Percentiles rank a stretch among this genome's conserved stretches.
phyloP scores from a whole-genome alignment of 2,329 filamentous ascomycete species.

The Exophiala bonariae region DNA sequence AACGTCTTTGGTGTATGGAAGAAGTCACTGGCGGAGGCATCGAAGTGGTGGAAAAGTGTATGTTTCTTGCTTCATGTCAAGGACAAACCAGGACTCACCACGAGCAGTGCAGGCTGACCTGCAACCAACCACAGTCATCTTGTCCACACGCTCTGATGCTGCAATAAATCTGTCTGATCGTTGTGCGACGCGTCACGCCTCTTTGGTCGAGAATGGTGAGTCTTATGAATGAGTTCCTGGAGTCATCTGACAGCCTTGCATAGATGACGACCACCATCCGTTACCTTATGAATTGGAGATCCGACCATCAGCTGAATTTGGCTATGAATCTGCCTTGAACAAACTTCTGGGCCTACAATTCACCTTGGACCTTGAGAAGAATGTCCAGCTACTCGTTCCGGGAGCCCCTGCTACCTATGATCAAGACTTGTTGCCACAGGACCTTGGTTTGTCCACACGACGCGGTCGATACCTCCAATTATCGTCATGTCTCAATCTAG shows the following conservation, averaged over 20 bases:
- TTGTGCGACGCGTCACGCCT: slow-evolving; percentile 40
- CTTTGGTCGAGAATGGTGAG: slow-evolving; percentile 34
- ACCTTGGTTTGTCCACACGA: slow-evolving; percentile 51
- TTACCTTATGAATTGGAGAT: slow-evolving; percentile 65
- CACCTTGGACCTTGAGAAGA: slow-evolving; percentile 36
- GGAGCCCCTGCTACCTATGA: slow-evolving; percentile 52
- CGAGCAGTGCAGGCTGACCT: slow-evolving; percentile 60
- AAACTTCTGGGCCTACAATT: slow-evolving; percentile 63
- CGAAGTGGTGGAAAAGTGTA: slow-evolving; percentile 64
- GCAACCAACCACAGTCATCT: slow-evolving; percentile 60
- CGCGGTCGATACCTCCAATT: slow-evolving; percentile 68
- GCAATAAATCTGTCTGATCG: slow-evolving; percentile 1
- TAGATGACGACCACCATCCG: slow-evolving; percentile 30
- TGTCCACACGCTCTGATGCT: slow-evolving; percentile 58
- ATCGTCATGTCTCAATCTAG: slow-evolving; percentile 69
- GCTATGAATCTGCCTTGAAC: slow-evolving; percentile 63
- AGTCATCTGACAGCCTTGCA: background rate
- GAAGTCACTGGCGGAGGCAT: slow-evolving; percentile 70
- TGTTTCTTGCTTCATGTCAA: slow-evolving; percentile 16
- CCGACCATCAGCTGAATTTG: slow-evolving; percentile 71
- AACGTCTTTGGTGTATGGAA: slow-evolving; percentile 72
- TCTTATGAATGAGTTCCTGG: slow-evolving; percentile 8
- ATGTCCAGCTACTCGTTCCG: slow-evolving; percentile 62
- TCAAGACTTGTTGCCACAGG: slow-evolving; percentile 38
- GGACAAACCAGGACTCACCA: slow-evolving; percentile 26